These are phyloP conservation scores for Ceratobasidium sp. DNA, from an alignment of 1,284 basidiomycete genomes.

Conservation along the genomic window DNA sequence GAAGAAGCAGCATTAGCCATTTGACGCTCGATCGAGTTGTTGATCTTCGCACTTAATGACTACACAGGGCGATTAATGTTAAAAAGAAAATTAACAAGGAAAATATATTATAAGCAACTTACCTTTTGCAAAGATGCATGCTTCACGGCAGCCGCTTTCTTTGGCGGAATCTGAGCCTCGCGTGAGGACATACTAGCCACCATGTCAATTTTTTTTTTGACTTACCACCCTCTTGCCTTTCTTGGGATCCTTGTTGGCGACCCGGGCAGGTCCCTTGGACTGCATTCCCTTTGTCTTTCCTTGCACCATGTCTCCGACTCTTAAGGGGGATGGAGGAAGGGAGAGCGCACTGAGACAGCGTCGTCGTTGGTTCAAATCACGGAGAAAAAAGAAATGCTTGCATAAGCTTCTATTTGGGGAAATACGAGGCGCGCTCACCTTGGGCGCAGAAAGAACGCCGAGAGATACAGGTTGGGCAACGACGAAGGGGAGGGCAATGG, in stretches of 20 bases:
- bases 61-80: slow-evolving; percentile 49
- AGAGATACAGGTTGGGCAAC: slow-evolving; percentile 38
- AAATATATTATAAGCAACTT: slow-evolving; percentile 31
- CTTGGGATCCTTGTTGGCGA: slow-evolving; percentile 57
- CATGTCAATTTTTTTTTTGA: neutral
- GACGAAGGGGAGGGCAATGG: neutral
- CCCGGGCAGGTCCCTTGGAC: slow-evolving; percentile 36
- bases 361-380: neutral
- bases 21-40: slow-evolving; percentile 84
- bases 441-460: slow-evolving; percentile 36
- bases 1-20: slow-evolving; percentile 85
- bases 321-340: slow-evolving; percentile 17
- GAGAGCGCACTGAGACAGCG: slow-evolving; percentile 15
- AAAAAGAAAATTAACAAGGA: slow-evolving; percentile 21
- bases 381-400: slow-evolving; percentile 14
- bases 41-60: slow-evolving; percentile 85
- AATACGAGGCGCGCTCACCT: slow-evolving; percentile 29
- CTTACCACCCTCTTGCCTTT: slow-evolving; percentile 65
- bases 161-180: slow-evolving; percentile 62
- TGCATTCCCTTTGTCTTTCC: slow-evolving; percentile 43
- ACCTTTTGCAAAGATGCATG: slow-evolving; percentile 73
- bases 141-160: slow-evolving; percentile 70
- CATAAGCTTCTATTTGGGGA: slow-evolving; percentile 23
- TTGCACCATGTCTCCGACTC: slow-evolving; percentile 43
- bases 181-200: neutral